A percentile compares a stretch with the other conserved stretches of the same genome.
Evolutionary conservation across 768 basidiomycete genomes (phyloP).

Genomic region (Tricholoma furcatifolium): DNA sequence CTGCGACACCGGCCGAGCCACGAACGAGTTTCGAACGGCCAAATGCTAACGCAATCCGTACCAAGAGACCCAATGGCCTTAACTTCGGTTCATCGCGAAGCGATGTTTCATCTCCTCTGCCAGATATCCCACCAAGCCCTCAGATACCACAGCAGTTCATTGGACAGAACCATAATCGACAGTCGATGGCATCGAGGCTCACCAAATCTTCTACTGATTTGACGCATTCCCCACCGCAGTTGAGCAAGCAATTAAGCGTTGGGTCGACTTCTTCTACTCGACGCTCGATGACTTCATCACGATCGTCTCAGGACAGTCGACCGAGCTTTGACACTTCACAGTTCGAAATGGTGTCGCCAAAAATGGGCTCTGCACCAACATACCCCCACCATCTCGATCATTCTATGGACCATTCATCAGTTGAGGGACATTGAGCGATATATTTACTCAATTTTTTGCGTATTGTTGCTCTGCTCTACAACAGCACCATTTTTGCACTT

Average conservation of each 20-base stretch:
- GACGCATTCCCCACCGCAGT: slow-evolving; percentile 26
- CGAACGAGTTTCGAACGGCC: slow-evolving; percentile 40
- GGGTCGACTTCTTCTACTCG: slow-evolving; percentile 29
- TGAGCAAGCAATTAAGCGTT: slow-evolving; percentile 20
- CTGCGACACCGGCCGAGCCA: slow-evolving; percentile 20
- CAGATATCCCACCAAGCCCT: slow-evolving; percentile 64
- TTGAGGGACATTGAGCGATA: slow-evolving; percentile 7
- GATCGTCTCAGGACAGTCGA: slow-evolving; percentile 39
- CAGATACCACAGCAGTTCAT: slow-evolving; percentile 54
- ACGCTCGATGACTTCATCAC: slow-evolving; percentile 42
- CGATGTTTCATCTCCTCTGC: slow-evolving; percentile 27
- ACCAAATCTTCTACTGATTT: slow-evolving; percentile 34
- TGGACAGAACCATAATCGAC: slow-evolving; percentile 22
- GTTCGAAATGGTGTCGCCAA: slow-evolving; percentile 64
- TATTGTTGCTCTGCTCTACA: too few species aligned
- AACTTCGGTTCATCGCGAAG: slow-evolving; percentile 40
- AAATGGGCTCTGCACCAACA: slow-evolving; percentile 41
- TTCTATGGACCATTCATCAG: slow-evolving; percentile 12
- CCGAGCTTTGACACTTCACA: slow-evolving; percentile 64
- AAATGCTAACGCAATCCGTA: slow-evolving; percentile 25
- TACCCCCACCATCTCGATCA: slow-evolving; percentile 58
- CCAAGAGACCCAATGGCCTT: slow-evolving; percentile 48
- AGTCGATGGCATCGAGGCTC: slow-evolving; percentile 30
- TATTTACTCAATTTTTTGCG: not conserved
- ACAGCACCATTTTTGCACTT: not conserved